These are phyloP conservation scores for Paramecium primaurelia DNA, from an alignment of 73 alveolate species.

Conservation along the genomic window DNA sequence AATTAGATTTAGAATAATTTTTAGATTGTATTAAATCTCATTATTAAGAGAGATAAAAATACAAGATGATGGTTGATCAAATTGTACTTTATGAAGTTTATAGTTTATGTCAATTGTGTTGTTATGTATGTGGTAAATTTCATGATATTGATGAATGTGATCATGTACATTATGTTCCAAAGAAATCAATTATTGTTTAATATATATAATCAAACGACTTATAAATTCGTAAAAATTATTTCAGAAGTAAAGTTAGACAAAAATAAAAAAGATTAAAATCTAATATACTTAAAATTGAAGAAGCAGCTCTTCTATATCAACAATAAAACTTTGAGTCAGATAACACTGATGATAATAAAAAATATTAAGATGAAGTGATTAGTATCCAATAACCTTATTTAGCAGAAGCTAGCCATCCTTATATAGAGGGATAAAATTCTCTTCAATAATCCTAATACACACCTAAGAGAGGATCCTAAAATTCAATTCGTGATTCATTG, in stretches of 20 bases:
- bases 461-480: neutral
- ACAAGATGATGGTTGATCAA: conserved; percentile 11
- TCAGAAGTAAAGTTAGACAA: neutral
- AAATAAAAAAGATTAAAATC: neutral
- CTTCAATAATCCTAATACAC: neutral
- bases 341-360: neutral
- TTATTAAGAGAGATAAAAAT: neutral
- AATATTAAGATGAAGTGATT: neutral
- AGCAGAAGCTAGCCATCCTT: neutral
- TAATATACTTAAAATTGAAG: neutral
- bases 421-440: neutral
- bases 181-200: neutral
- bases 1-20: neutral
- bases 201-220: neutral
- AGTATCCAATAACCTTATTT: neutral
- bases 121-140: neutral
- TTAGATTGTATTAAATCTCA: neutral
- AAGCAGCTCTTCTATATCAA: neutral
- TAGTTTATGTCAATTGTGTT: neutral
- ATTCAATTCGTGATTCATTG: neutral
- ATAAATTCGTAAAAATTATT: neutral
- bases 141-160: conserved; percentile 17
- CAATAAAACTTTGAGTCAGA: neutral
- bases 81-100: neutral
- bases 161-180: conserved; percentile 38